Base-by-base conservation (phyloP, 225 moss, liverwort and hornwort species). In the Pleurozium schreberi region DNA sequence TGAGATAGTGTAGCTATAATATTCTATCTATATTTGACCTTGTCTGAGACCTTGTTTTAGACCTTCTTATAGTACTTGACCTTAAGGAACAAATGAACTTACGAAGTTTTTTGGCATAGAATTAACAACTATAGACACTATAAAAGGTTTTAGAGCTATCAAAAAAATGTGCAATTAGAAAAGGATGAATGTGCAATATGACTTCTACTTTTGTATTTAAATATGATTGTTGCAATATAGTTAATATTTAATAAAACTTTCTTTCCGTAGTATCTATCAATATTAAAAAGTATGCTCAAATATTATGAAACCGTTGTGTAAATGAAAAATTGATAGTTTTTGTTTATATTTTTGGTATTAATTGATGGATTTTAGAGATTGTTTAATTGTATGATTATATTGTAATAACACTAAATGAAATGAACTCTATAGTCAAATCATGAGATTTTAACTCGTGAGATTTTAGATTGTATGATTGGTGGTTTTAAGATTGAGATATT, bases 281-380 rank as follows among this genome's bases (percentile, higher is more conserved):
- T 22, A 22, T 60, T 30, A 12, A 13, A 42, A 42, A 18, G 0
- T 9, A 14, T 30, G 20, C 31, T 9, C 6, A 43, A 81, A 60
- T 43, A 43, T 42, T 9, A 19, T 20, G 5, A 20, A 60, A 60
- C 33, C 4, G 42, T 0, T 42, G 0, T 30, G 0, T 11, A 0
- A 26, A 12, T 59, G 8, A 42, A 30, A 58, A 78, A 59, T 2
- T 0, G 1, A 30, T 7, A 4, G 18, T 3, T 57, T 57, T 42
- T 30, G 3, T 42, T 8, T 28, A 80, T 80, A 40, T 27, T 40
- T 58, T 7, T 27, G 49, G 6, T 59, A 30, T 61, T 61, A 61
- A 61, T 12, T 19, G 5, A 80, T 59, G 59, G 12, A 2, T 20
- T 40, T 58, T 8, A 19, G 19, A 42, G 1, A 5, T 28, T 59